Evolutionary conservation across 1,139 yeast genomes (phyloP).

Genomic region (Pichia sp.): DNA sequence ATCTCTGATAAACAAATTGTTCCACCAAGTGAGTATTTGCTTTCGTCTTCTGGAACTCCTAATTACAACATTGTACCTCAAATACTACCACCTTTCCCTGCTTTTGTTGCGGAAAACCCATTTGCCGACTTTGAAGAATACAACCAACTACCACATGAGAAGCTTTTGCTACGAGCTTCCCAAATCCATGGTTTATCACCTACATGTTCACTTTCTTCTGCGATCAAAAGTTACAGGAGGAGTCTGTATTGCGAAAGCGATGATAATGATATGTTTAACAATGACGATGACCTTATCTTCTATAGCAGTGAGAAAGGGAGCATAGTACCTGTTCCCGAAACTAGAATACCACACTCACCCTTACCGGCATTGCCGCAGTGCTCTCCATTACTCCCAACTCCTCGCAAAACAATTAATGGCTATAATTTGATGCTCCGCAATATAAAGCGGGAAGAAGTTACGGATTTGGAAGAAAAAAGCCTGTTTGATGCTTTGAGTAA

Average conservation of each 20-base stretch:
- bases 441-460: neutral
- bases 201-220: neutral
- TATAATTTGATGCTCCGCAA: neutral
- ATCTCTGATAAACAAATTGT: conserved; percentile 9
- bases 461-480: conserved; percentile 15
- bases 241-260: neutral
- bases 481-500: conserved; percentile 16
- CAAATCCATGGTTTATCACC: conserved; percentile 5
- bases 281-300: neutral
- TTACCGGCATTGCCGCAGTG: neutral
- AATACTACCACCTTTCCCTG: neutral
- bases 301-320: neutral
- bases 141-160: conserved; percentile 5
- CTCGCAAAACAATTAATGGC: neutral
- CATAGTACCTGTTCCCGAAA: neutral
- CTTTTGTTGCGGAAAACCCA: conserved; percentile 3
- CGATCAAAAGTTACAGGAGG: neutral
- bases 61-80: conserved; percentile 5
- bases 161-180: conserved; percentile 3
- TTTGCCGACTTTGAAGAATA: neutral
- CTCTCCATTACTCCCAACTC: neutral
- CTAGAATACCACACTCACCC: conserved; percentile 1
- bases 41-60: conserved; percentile 11
- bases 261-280: neutral
- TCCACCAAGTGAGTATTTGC: neutral